Base-by-base conservation (phyloP, 2,329 filamentous ascomycete genomes). In the Pyrenophora teres region DNA sequence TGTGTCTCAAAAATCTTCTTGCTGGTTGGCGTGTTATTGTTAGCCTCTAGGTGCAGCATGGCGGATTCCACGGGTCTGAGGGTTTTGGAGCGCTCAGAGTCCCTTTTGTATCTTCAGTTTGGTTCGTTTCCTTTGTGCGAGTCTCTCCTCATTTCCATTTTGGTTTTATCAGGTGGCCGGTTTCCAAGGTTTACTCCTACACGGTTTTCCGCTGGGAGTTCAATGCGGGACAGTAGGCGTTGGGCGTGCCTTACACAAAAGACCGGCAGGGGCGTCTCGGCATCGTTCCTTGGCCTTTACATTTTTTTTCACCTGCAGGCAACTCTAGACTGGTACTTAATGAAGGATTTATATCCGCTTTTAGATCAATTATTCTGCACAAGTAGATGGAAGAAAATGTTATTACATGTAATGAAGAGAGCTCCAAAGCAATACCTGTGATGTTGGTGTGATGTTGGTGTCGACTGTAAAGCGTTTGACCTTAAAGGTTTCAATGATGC, bases 271-370 rank as follows among this genome's bases (percentile, higher is more conserved):
- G 68, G 67, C 65, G 67, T 72, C 64, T 38, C 32, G 64, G 60
- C 53, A 30, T 64, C 56, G 35, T 52, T 64, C 56, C 30, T 52
- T 40, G 55, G 50, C 51, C 54, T 57, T 59, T 47, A 15, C 15
- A 59, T 57, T 53, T 50, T 54, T 53, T 57, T 62, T 57, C 67
- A 61, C 60, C 56, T 54, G 55, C 59, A 58, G 57, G 60, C 62
- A 69, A 63, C 52, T 68, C 55, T 73, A 74, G 69, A 73, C 70
- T 68, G 71, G 70, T 68, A 72, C 60, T 72, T 74, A 73, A 74
- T 73, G 68, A 72, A 71, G 69, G 70, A 71, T 68, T 52, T 62
- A 63, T 49, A 69, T 74, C 70, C 70, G 63, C 67, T 50, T 57
- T 57, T 73, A 73, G 70, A 73, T 63, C 56, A 66, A 59, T 33